Conservation (phyloP, 495 filamentous ascomycete genomes). For the Geoglossum glabrum region DNA sequence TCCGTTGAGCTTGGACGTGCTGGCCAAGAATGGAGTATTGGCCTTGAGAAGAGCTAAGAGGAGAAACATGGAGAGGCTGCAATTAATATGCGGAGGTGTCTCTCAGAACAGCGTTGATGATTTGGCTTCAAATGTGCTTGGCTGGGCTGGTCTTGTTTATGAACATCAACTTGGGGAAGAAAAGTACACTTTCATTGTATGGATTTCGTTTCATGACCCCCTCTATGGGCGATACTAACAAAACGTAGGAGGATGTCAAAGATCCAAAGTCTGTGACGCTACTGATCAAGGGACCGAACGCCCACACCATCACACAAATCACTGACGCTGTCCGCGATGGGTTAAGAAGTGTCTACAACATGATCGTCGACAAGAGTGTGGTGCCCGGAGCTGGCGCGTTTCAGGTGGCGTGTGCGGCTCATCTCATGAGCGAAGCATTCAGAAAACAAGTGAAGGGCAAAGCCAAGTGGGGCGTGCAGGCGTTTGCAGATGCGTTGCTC, state of each 20-base stretch:
- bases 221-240: constrained; percentile 8
- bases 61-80: constrained; percentile 95
- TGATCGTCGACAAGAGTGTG: constrained; percentile 89
- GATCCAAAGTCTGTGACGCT: constrained; percentile 97
- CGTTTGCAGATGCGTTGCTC: constrained; percentile 83
- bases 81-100: constrained; percentile 77
- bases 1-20: constrained; percentile 78
- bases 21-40: constrained; percentile 94
- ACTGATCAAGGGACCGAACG: constrained; percentile 92
- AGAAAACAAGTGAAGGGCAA: constrained; percentile 84
- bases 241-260: constrained; percentile 71
- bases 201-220: constrained; percentile 2
- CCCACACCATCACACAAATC: constrained; percentile 88
- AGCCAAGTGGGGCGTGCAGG: constrained; percentile 82
- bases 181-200: constrained; percentile 83
- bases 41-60: constrained; percentile 87
- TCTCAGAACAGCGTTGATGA: constrained; percentile 95
- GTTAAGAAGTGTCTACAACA: constrained; percentile 88
- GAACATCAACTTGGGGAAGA: constrained; percentile 96
- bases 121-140: constrained; percentile 67
- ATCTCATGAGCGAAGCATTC: constrained; percentile 67
- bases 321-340: constrained; percentile 96
- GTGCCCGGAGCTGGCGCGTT: constrained; percentile 91
- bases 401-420: constrained; percentile 83
- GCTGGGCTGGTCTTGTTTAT: constrained; percentile 92